Conservation (phyloP, 2,329 filamentous ascomycete species). For the Fusarium poae region DNA sequence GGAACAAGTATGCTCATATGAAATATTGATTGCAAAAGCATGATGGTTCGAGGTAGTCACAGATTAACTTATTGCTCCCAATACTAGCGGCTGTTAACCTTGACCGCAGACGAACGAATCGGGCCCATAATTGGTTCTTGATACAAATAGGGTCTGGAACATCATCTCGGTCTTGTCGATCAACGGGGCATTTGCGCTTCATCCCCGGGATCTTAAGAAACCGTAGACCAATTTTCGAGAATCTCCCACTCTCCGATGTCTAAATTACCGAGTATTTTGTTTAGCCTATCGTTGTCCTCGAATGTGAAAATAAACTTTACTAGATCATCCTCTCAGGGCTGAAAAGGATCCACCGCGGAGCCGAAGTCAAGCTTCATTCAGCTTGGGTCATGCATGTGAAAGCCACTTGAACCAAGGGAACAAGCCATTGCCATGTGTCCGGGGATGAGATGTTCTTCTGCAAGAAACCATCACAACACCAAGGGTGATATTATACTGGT, state of each 20-base stretch:
- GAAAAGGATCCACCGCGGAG: conserved; percentile 34
- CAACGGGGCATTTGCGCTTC: background rate
- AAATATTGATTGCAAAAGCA: too few species aligned
- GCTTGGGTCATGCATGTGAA: background rate
- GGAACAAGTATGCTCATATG: too few species aligned
- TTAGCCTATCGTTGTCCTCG: background rate
- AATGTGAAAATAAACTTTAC: conserved; percentile 1
- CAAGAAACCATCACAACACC: conserved; percentile 6
- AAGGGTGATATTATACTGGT: background rate
- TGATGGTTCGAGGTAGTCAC: too few species aligned
- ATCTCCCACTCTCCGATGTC: background rate
- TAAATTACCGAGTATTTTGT: background rate
- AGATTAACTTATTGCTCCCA: too few species aligned
- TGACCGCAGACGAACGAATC: too few species aligned
- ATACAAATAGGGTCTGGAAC: background rate
- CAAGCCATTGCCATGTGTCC: conserved; percentile 15
- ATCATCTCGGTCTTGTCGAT: conserved; percentile 2
- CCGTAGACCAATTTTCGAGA: background rate
- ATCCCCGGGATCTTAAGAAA: background rate
- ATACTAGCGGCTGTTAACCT: too few species aligned
- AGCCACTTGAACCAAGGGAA: background rate
- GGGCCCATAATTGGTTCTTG: background rate
- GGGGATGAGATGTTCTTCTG: background rate
- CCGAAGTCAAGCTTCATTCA: conserved; percentile 18
- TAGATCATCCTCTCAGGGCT: conserved; percentile 25